These are phyloP conservation scores for Linnemannia schmuckeri DNA, from an alignment of 192 early-diverging fungal species.

Conservation along the genomic window DNA sequence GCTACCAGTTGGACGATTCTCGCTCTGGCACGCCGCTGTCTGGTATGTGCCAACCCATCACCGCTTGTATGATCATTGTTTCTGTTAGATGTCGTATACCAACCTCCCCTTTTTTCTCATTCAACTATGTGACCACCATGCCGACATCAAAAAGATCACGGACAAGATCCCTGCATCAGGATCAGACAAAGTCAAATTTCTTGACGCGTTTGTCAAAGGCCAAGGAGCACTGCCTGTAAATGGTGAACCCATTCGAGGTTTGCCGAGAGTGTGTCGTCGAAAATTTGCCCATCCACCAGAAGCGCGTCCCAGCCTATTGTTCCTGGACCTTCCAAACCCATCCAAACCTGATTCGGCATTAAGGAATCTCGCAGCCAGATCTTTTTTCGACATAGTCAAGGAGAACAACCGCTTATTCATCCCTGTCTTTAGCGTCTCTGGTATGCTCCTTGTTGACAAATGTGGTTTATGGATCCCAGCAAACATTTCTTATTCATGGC, in stretches of 20 bases:
- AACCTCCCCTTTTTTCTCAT: neutral
- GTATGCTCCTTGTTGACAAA: too few species aligned
- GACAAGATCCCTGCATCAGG: neutral
- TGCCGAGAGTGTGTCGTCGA: conserved; percentile 24
- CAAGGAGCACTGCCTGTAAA: neutral
- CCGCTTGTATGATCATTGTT: too few species aligned
- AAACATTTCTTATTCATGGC: too few species aligned
- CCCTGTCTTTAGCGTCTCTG: conserved; percentile 7
- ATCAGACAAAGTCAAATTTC: conserved; percentile 8
- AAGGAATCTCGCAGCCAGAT: conserved; percentile 11
- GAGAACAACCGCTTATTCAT: conserved; percentile 5
- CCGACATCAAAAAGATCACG: conserved; percentile 16
- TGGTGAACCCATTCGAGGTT: conserved; percentile 11
- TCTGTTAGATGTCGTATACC: too few species aligned
- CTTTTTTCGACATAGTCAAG: conserved; percentile 12
- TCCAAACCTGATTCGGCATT: neutral
- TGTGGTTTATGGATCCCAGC: too few species aligned
- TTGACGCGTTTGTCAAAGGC: conserved; percentile 17
- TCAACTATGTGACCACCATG: conserved; percentile 8
- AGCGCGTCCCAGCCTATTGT: conserved; percentile 16
- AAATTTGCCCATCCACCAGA: neutral
- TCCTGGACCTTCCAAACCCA: conserved; percentile 34
- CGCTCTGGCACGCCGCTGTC: too few species aligned
- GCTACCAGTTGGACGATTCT: too few species aligned
- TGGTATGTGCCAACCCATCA: too few species aligned